A percentile compares a stretch with the other conserved stretches of the same genome.
Evolutionary conservation across 2,329 filamentous ascomycete species (phyloP).

Genomic region (Purpureocillium lavendulum): DNA sequence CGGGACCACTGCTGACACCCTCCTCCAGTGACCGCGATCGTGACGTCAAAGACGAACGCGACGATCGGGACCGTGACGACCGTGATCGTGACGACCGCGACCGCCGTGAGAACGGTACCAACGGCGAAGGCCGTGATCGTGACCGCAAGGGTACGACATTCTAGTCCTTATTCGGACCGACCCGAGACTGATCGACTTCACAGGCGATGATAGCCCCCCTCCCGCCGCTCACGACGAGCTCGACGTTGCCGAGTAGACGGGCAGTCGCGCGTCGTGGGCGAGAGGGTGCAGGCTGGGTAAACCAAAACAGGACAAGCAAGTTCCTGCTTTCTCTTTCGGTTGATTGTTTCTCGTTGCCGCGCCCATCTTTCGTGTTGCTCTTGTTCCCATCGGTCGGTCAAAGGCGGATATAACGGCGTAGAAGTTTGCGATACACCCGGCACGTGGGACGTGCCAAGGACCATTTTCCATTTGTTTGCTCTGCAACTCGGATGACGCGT

Average conservation of each 20-base stretch:
- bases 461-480: conserved; percentile 1
- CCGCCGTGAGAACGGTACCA: conserved; percentile 67
- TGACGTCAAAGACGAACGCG: conserved; percentile 56
- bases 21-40: conserved; percentile 36
- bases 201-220: conserved; percentile 58
- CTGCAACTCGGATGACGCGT: conserved; percentile 1
- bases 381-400: conserved; percentile 13
- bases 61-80: conserved; percentile 54
- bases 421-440: conserved; percentile 6
- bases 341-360: conserved; percentile 2
- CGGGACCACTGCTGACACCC: conserved; percentile 12
- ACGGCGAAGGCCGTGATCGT: conserved; percentile 91
- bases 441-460: conserved; percentile 1
- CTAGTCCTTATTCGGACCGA: neutral
- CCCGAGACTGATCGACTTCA: neutral
- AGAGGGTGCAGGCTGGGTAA: conserved; percentile 5
- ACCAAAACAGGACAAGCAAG: conserved; percentile 10
- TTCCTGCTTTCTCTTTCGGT: conserved; percentile 12
- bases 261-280: conserved; percentile 4
- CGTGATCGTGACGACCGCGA: conserved; percentile 61
- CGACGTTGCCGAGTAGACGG: conserved; percentile 73
- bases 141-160: conserved; percentile 71
- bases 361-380: conserved; percentile 9
- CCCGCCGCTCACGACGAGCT: conserved; percentile 85
- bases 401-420: conserved; percentile 14